Conservation (phyloP, 169 alveolate species). For the Condylostoma magnum region DNA sequence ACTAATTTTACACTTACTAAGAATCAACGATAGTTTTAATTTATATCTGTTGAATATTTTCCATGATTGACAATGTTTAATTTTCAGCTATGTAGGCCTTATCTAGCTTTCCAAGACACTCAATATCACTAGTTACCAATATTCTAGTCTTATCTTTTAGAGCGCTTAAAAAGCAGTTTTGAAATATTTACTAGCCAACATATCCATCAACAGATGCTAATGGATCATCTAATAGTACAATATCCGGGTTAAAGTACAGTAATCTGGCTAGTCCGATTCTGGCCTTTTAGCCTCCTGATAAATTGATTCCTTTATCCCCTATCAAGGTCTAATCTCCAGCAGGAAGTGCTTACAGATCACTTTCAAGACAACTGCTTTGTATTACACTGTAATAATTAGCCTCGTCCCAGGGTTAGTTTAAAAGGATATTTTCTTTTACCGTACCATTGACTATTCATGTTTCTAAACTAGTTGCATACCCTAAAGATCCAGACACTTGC, state of each 20-base stretch:
- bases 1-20: too few species aligned
- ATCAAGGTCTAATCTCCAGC: conserved; percentile 88
- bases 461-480: too few species aligned
- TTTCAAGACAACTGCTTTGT: conserved; percentile 50
- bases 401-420: background rate
- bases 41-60: too few species aligned
- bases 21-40: too few species aligned
- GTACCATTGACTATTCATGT: too few species aligned
- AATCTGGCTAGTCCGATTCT: conserved; percentile 92
- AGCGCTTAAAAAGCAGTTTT: conserved; percentile 52
- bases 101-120: conserved; percentile 59
- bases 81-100: too few species aligned
- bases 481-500: too few species aligned
- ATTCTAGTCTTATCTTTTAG: conserved; percentile 65
- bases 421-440: background rate
- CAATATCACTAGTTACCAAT: conserved; percentile 76
- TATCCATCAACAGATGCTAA: conserved; percentile 86
- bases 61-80: too few species aligned
- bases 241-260: conserved; percentile 68
- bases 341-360: conserved; percentile 72
- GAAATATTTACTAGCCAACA: conserved; percentile 78
- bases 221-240: conserved; percentile 87
- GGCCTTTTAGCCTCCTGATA: conserved; percentile 92
- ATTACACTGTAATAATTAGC: conserved; percentile 59
- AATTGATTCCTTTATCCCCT: conserved; percentile 87